Evolutionary conservation across 1,284 basidiomycete species (phyloP), one percentile per base, ranked within the genome.

Genomic region (Puccinia coronata): DNA sequence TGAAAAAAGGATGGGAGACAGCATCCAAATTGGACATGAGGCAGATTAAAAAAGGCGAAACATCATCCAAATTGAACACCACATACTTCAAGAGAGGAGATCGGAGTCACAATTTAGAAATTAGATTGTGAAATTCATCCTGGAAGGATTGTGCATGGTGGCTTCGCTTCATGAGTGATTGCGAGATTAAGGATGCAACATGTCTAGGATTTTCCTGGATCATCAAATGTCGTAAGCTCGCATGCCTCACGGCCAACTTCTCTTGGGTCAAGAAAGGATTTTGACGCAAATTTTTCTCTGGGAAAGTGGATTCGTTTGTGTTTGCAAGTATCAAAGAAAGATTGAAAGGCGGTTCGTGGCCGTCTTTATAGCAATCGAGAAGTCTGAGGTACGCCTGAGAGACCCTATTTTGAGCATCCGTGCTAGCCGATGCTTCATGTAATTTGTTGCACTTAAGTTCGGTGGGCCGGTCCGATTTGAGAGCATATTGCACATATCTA

Each of bases 401-500:
- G 72, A 63, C 77, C 77, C 31, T 82, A 71, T 12, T 82, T 74
- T 31, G 82, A 82, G 5, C 82, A 76, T 11, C 82, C 51, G 23
- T 69, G 70, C 84, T 85, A 11, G 82, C 83, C 5, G 82, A 83
- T 2, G 84, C 83, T 74, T 85, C 85, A 74, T 83, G 83, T 83
- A 84, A 84, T 51, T 84, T 85, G 53, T 81, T 76, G 67, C 84
- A 85, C 76, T 83, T 82, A 3, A 85, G 82, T 69, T 83, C 83
- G 18, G 83, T 34, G 28, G 65, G 55, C 6, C 63, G 47, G 23
- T 2, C 8, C 8, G 80, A 76, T 34, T 82, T 81, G 11, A 94
- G 87, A 4, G 89, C 92, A 83, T 91, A 89, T 25, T 91, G 88
- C 49, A 94, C 87, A 85, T 94, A 95, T 3, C 88, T 83, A 23